Conservation (phyloP, 1,284 basidiomycete genomes). For the Lignosus rhinocerotis region DNA sequence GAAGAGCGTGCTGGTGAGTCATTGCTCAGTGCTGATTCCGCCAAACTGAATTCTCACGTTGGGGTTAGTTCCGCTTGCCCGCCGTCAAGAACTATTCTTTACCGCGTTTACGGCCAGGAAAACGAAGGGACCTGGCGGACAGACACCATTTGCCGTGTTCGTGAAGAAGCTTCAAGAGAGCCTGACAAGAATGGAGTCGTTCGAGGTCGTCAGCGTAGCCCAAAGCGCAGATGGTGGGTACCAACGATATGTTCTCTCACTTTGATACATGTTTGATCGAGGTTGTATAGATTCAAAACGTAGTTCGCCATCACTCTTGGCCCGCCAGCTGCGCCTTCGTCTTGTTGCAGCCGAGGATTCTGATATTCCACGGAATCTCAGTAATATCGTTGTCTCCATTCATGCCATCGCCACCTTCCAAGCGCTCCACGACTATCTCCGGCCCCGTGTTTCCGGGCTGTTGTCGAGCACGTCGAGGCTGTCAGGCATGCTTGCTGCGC, state of each 20-base stretch:
- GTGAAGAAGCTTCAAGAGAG: constrained; percentile 95
- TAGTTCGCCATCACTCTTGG: constrained; percentile 82
- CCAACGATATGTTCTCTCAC: constrained; percentile 4
- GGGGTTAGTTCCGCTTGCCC: constrained; percentile 51
- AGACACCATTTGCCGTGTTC: constrained; percentile 75
- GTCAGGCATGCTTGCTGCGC: constrained; percentile 88
- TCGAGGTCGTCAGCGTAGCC: constrained; percentile 87
- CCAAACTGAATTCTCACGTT: neutral
- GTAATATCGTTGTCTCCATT: constrained; percentile 92
- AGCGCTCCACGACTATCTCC: constrained; percentile 91
- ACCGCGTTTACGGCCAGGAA: constrained; percentile 69
- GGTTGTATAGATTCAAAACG: constrained; percentile 73
- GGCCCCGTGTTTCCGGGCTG: constrained; percentile 84
- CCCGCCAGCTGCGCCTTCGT: constrained; percentile 85
- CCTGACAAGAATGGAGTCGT: constrained; percentile 90
- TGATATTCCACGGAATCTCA: constrained; percentile 81
- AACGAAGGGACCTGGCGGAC: constrained; percentile 42
- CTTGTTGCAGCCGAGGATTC: constrained; percentile 86
- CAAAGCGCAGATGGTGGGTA: constrained; percentile 72
- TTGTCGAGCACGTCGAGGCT: constrained; percentile 68
- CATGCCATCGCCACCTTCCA: constrained; percentile 97
- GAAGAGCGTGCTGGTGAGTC: constrained; percentile 51
- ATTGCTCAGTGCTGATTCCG: neutral
- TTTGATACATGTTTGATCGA: neutral
- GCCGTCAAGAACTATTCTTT: constrained; percentile 72